Evolutionary conservation across 2,329 filamentous ascomycete genomes (phyloP), one percentile per base, ranked within the genome.

Genomic region (Tolypocladium endophyticum): DNA sequence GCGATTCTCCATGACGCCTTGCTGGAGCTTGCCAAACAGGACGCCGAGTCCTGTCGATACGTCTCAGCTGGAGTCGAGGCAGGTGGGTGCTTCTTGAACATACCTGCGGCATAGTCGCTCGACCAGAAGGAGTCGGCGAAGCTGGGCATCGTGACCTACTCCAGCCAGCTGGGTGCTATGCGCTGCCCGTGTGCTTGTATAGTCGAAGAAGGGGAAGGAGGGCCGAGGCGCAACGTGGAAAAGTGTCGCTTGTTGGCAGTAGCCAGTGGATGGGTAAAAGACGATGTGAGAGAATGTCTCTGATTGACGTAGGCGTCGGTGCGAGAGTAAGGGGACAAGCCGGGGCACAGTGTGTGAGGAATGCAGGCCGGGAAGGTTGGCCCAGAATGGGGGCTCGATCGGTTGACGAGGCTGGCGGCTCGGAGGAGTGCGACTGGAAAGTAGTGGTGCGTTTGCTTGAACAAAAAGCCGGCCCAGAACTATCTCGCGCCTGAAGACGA

Each of bases 61-160:
- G 25, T 52, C 59, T 67, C 47, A 67, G 62, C 55, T 14, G 8
- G 28, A 20, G 16, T 38, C 58, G 16, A 39, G 52, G 39, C 23
- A 36, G 47, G 18, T 43, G 25, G 36, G 50, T 14, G 47, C 36
- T 25, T 33, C 41, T 55, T 38, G 16, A 33, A 70, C 82, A 73
- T 78, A 89, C 89, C 92, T 80, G 90, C 92, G 73, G 93, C 93
- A 81, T 97, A 97, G 82, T 99, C 94, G 72, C 86, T 85, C 63
- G 94, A 96, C 94, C 94, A 99, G 79, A 99, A 97, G 57, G 92
- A 96, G 77, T 93, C 91, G 67, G 92, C 87, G 77, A 99, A 97
- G 69, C 90, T 85, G 67, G 89, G 88, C 89, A 93, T 93, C 72
- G 75, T 85, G 65, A 64, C 60, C 64, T 64, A 62, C 60, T 59